A percentile compares a stretch with the other conserved stretches of the same genome.
Conservation (phyloP, 2,329 filamentous ascomycete species). For the Cercospora sp. region DNA sequence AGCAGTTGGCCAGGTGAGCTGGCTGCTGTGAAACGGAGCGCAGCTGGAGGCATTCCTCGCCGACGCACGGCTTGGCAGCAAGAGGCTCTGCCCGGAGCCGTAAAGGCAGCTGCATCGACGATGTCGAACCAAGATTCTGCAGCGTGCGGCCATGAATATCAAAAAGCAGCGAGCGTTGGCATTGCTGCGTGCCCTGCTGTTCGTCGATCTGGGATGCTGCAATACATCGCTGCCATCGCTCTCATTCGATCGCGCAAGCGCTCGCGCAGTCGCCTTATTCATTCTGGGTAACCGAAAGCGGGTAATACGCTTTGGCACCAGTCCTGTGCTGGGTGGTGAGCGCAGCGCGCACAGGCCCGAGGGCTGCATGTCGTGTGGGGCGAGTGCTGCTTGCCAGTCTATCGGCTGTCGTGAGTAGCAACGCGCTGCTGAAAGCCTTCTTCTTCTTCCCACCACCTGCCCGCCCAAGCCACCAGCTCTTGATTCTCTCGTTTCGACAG, state of each 20-base stretch:
- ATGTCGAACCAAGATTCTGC: not conserved
- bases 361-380: slow-evolving; percentile 4
- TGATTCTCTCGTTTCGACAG: not conserved
- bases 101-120: not conserved
- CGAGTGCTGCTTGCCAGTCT: slow-evolving; percentile 6
- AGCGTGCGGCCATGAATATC: not conserved
- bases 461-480: not conserved
- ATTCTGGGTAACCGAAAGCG: not conserved
- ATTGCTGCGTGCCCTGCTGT: not conserved
- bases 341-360: not conserved
- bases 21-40: slow-evolving; percentile 1
- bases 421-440: slow-evolving; percentile 10
- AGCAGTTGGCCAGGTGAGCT: not conserved
- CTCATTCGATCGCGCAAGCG: slow-evolving; percentile 3
- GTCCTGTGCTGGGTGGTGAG: not conserved
- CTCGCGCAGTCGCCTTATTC: not conserved
- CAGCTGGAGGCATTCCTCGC: not conserved
- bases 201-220: not conserved
- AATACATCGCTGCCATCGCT: not conserved
- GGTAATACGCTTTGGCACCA: slow-evolving; percentile 4
- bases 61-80: not conserved
- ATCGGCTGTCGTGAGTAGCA: slow-evolving; percentile 14
- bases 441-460: slow-evolving; percentile 5
- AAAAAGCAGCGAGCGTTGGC: not conserved
- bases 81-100: not conserved